A percentile compares a stretch with the other conserved stretches of the same genome.
These are phyloP conservation scores for Eleusine indica DNA, from an alignment of 176 grass and related monocot genomes.

Conservation along the genomic window DNA sequence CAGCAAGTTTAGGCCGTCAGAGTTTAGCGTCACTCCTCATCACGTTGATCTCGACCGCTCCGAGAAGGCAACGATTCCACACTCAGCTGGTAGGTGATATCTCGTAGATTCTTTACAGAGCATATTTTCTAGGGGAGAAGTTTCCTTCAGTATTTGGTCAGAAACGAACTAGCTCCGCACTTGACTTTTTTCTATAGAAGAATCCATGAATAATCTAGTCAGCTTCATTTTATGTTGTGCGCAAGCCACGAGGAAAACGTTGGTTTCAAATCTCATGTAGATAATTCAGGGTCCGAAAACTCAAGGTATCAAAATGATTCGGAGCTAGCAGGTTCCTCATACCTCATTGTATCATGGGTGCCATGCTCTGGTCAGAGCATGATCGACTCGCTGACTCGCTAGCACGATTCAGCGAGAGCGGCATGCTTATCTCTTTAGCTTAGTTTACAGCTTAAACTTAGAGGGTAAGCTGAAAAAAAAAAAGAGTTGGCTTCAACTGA, in stretches of 20 bases:
- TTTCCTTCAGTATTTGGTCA: background rate
- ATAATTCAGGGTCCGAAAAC: too few species aligned
- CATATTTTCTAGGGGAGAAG: background rate
- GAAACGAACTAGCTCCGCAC: background rate
- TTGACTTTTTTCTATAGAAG: background rate
- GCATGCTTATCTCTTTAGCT: too few species aligned
- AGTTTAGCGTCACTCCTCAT: constrained; percentile 1
- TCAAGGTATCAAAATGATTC: background rate
- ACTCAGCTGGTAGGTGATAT: background rate
- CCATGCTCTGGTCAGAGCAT: too few species aligned
- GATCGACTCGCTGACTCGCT: too few species aligned
- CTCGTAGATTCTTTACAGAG: background rate
- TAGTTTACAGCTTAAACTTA: too few species aligned
- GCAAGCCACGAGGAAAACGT: background rate
- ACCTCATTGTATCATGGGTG: too few species aligned
- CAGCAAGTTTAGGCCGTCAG: background rate
- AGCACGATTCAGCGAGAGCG: too few species aligned
- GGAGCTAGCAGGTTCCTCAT: too few species aligned
- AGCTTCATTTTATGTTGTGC: background rate
- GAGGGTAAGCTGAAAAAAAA: too few species aligned
- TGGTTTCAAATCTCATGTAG: background rate
- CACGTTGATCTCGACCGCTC: background rate
- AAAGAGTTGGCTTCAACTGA: too few species aligned
- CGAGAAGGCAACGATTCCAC: background rate
- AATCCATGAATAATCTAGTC: background rate